Evolutionary conservation across 371 early-diverging fungal genomes (phyloP).

Genomic region (Mortierella sp.): DNA sequence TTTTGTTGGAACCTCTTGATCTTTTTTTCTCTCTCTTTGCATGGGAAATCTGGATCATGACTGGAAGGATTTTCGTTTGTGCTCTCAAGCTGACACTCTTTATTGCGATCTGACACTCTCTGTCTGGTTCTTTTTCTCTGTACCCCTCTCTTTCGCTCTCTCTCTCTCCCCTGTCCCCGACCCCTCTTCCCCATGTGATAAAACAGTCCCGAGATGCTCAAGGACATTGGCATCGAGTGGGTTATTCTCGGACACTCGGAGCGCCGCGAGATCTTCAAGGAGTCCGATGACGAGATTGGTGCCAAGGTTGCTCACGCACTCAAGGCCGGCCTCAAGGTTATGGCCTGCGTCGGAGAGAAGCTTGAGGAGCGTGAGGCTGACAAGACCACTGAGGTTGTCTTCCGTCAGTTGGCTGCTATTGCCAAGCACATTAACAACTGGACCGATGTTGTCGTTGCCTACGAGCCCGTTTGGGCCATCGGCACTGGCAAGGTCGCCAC

Average conservation of each 20-base stretch:
- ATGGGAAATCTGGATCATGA: slow-evolving; percentile 3
- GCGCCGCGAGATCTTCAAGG: slow-evolving; percentile 93
- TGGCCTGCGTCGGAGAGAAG: slow-evolving; percentile 98
- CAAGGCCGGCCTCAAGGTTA: slow-evolving; percentile 89
- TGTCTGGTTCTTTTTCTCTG: neutral
- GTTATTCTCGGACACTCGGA: slow-evolving; percentile 99
- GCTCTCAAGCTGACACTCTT: neutral
- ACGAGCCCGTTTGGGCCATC: slow-evolving; percentile 99
- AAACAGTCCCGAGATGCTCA: slow-evolving; percentile 90
- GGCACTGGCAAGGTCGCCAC: slow-evolving; percentile 99
- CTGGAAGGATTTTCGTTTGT: neutral
- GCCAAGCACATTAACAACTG: slow-evolving; percentile 80
- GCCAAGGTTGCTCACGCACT: slow-evolving; percentile 92
- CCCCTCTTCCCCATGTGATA: neutral
- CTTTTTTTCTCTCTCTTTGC: too few relatives aligned
- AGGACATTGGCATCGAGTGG: slow-evolving; percentile 96
- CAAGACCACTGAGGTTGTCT: slow-evolving; percentile 88
- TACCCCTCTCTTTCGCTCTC: neutral
- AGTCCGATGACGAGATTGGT: slow-evolving; percentile 87
- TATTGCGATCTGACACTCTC: neutral
- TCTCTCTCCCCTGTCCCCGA: neutral
- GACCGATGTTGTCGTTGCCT: slow-evolving; percentile 97
- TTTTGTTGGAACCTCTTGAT: neutral
- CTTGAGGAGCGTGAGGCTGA: slow-evolving; percentile 92
- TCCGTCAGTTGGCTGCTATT: slow-evolving; percentile 90